phyloP scores from a whole-genome alignment of 1,139 yeast species.

The Hansenula anomala region DNA sequence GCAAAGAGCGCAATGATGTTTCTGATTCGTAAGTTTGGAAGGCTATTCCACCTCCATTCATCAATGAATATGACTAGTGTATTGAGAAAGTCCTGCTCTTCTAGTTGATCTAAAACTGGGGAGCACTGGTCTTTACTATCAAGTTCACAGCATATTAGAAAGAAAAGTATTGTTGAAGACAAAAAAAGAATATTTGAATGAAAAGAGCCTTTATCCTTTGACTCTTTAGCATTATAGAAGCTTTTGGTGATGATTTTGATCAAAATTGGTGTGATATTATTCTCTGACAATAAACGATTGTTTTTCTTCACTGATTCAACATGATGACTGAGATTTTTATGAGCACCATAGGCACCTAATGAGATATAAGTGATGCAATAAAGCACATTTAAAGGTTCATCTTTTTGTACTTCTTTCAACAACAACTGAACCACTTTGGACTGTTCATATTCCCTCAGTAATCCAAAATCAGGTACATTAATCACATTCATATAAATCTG shows the following conservation, averaged over 20 bases:
- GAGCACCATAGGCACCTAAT: not conserved
- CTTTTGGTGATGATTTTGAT: constrained; percentile 3
- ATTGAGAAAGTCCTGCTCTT: constrained; percentile 34
- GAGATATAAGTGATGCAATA: not conserved
- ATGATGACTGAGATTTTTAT: not conserved
- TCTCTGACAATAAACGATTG: not conserved
- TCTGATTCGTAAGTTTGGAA: constrained; percentile 39
- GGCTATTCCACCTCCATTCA: constrained; percentile 58
- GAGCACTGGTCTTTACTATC: no score
- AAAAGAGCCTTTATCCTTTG: constrained; percentile 10
- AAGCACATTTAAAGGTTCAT: no score
- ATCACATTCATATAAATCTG: constrained; percentile 3
- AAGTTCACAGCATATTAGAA: constrained; percentile 30
- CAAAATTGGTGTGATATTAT: constrained; percentile 5
- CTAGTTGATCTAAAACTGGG: no score
- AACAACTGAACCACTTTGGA: not conserved
- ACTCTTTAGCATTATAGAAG: constrained; percentile 3
- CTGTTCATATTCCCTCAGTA: constrained; percentile 1
- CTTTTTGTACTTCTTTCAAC: no score
- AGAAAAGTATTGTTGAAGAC: constrained; percentile 50
- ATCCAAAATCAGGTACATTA: constrained; percentile 10
- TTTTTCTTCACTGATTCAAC: not conserved
- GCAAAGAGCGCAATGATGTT: constrained; percentile 52
- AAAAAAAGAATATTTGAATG: constrained; percentile 29
- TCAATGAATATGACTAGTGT: constrained; percentile 51